Base-by-base conservation (phyloP, 2,329 filamentous ascomycete genomes). In the Cercospora citrullina region DNA sequence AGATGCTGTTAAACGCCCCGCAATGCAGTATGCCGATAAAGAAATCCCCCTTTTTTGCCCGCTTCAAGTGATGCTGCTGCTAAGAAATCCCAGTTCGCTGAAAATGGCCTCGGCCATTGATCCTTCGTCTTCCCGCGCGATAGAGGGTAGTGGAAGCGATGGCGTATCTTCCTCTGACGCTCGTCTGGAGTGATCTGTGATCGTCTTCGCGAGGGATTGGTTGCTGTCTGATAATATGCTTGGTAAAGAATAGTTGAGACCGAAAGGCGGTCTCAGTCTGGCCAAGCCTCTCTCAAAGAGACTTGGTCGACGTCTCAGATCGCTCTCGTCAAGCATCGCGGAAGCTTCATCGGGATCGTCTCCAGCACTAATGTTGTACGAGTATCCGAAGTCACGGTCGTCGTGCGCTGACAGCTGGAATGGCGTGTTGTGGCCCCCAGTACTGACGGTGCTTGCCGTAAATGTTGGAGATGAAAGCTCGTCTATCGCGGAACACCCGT, bases 401-500 rank as follows among this genome's bases (percentile, higher is more conserved):
- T 61, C 59, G 39, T 71, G 71, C 9, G 68, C 55, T 4, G 71
- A 70, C 10, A 75, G 70, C 28, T 72, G 72, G 66, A 71, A 74
- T 31, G 75, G 74, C 26, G 73, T 75, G 58, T 70, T 71, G 58
- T 75, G 51, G 60, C 70, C 75, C 28, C 65, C 71, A 12, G 75
- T 75, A 68, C 74, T 77, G 26, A 77, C 61, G 16, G 77, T 79
- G 36, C 72, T 73, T 48, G 73, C 75, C 33, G 73, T 75, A 68
- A 79, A 77, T 12, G 75, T 76, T 8, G 77, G 77, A 4, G 77
- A 79, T 23, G 66, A 64, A 28, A 76, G 66, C 57, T 73, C 73
- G 61, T 72, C 69, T 59, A 55, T 53, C 12, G 18, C 67, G 31
- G 68, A 33, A 18, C 71, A 60, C 30, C 68, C 65, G 21, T 60